Percentiles rank a stretch among this genome's conserved stretches.
Evolutionary conservation across 1,284 basidiomycete species (phyloP).

Genomic region (Fistulina hepatica): DNA sequence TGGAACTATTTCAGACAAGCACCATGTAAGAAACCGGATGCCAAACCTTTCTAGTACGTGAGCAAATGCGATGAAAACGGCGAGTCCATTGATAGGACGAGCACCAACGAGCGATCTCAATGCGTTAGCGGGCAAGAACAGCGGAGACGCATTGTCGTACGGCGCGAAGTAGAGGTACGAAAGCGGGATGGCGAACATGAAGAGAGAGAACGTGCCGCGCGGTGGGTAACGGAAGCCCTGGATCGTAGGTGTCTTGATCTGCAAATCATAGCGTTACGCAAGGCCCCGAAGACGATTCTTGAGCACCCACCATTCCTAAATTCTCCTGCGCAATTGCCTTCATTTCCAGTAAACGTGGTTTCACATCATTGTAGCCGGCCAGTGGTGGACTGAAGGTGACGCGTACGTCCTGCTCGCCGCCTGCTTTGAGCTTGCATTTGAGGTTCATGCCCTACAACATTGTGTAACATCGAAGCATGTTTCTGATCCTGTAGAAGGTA

Average conservation of each 20-base stretch:
- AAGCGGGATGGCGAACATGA: conserved; percentile 22
- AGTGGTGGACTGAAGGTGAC: conserved; percentile 61
- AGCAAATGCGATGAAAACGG: conserved; percentile 47
- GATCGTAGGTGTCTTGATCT: conserved; percentile 59
- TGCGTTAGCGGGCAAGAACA: conserved; percentile 19
- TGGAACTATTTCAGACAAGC: no score
- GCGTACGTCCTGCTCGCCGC: conserved; percentile 36
- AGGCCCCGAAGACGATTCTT: no score
- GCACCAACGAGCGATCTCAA: conserved; percentile 13
- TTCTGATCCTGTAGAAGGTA: not conserved
- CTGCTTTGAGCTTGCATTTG: conserved; percentile 43
- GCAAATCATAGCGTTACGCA: not conserved
- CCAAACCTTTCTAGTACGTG: no score
- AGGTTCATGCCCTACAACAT: conserved; percentile 57
- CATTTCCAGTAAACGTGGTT: conserved; percentile 65
- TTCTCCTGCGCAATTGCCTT: conserved; percentile 62
- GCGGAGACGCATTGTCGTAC: conserved; percentile 16
- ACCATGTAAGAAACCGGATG: no score
- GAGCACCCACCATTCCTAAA: conserved; percentile 56
- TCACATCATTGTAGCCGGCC: conserved; percentile 64
- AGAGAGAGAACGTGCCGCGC: conserved; percentile 12
- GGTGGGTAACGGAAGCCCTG: conserved; percentile 37
- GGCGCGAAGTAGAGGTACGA: conserved; percentile 34
- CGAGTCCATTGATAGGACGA: conserved; percentile 30
- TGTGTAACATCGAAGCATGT: not conserved